Conservation (phyloP, 768 basidiomycete species). For the Pulveroboletus ravenelii region DNA sequence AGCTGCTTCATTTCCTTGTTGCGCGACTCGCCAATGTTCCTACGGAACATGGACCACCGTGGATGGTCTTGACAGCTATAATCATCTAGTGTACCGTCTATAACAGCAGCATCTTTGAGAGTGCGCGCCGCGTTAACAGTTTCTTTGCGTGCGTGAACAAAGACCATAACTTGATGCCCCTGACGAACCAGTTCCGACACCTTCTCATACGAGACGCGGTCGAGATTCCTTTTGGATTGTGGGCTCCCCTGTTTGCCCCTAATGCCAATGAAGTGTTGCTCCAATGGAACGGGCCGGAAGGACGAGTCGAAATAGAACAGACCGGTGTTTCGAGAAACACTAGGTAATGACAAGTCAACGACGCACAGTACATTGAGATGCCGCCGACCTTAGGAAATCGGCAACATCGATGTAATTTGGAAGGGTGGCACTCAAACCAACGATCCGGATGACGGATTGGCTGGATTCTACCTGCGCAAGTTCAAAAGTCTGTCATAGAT, state of each 20-base stretch:
- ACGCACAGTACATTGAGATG: not conserved
- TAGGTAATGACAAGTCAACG: conserved; percentile 29
- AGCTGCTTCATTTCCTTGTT: conserved; percentile 97
- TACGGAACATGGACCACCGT: conserved; percentile 69
- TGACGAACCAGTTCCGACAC: conserved; percentile 81
- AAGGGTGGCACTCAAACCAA: conserved; percentile 92
- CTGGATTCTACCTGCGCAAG: conserved; percentile 80
- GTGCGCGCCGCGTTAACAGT: conserved; percentile 88
- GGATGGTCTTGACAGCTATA: conserved; percentile 83
- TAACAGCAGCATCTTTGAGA: conserved; percentile 69
- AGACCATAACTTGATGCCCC: conserved; percentile 99
- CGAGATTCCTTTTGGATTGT: conserved; percentile 78
- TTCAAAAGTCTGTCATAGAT: not conserved
- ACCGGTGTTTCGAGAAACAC: conserved; percentile 81
- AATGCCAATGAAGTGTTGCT: conserved; percentile 95
- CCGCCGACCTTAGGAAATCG: conserved; percentile 77
- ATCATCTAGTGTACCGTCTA: conserved; percentile 67
- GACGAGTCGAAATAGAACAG: conserved; percentile 98
- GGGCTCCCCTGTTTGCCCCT: conserved; percentile 79
- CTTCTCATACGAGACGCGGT: conserved; percentile 84
- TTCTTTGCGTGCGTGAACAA: conserved; percentile 97
- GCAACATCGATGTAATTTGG: conserved; percentile 97
- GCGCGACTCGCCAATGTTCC: conserved; percentile 71
- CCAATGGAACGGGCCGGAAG: conserved; percentile 92
- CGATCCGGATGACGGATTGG: conserved; percentile 93